Conservation (phyloP, 768 basidiomycete species). For the Tremella fuciformis region DNA sequence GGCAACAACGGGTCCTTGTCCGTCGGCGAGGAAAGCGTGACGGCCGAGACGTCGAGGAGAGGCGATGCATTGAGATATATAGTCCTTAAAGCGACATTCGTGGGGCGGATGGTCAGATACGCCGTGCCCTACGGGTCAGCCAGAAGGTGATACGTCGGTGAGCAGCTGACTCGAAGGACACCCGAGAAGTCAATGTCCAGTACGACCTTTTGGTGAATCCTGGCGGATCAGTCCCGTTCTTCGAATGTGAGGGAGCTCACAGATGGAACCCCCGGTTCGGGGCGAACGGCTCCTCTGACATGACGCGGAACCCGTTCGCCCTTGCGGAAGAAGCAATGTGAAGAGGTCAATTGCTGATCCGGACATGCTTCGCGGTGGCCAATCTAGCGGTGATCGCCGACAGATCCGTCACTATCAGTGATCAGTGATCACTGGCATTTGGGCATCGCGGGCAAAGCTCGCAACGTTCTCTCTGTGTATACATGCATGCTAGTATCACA, state of each 20-base stretch:
- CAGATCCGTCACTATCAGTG: conserved; percentile 15
- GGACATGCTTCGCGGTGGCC: background rate
- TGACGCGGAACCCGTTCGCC: conserved; percentile 1
- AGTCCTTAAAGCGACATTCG: conserved; percentile 71
- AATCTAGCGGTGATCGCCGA: conserved; percentile 14
- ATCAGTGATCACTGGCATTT: background rate
- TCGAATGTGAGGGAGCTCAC: background rate
- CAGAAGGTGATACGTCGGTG: background rate
- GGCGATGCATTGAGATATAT: conserved; percentile 67
- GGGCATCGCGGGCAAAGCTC: no score
- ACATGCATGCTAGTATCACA: conserved; percentile 1
- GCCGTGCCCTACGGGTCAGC: conserved; percentile 64
- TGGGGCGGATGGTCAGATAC: conserved; percentile 83
- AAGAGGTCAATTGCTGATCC: background rate
- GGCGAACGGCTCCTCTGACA: conserved; percentile 3
- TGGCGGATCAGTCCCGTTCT: conserved; percentile 12
- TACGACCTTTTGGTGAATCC: conserved; percentile 85
- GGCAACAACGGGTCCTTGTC: conserved; percentile 30
- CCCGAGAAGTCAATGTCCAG: conserved; percentile 91
- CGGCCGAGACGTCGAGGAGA: conserved; percentile 30
- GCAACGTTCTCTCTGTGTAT: no score
- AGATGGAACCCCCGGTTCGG: conserved; percentile 3
- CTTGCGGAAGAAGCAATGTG: conserved; percentile 1
- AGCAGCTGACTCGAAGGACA: conserved; percentile 60
- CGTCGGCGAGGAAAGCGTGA: conserved; percentile 43